Percentiles rank a stretch among this genome's conserved stretches.
These are phyloP conservation scores for Ustulina deusta DNA, from an alignment of 2,329 filamentous ascomycete species.

Conservation along the genomic window DNA sequence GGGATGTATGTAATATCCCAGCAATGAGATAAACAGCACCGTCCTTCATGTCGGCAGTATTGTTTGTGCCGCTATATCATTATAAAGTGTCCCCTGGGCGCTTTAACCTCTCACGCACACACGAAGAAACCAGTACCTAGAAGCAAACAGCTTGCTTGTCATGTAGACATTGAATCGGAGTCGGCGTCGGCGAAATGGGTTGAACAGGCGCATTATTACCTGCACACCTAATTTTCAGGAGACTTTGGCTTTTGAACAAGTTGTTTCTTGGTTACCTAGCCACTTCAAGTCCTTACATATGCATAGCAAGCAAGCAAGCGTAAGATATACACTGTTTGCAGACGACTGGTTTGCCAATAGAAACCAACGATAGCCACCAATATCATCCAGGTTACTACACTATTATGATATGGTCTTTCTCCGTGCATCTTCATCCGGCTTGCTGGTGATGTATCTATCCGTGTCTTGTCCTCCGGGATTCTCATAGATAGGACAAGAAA, in stretches of 20 bases:
- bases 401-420: neutral
- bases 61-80: neutral
- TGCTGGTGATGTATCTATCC: too few species aligned
- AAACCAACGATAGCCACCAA: neutral
- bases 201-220: neutral
- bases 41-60: neutral
- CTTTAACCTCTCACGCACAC: neutral
- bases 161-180: constrained; percentile 8
- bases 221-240: neutral
- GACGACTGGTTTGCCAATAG: constrained; percentile 7
- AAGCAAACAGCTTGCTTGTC: constrained; percentile 1
- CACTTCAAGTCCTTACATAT: neutral
- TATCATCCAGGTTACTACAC: neutral
- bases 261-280: constrained; percentile 16
- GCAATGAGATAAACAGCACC: neutral
- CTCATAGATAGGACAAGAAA: neutral
- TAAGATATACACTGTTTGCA: neutral
- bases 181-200: neutral
- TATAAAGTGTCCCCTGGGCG: neutral
- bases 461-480: too few species aligned
- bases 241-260: neutral
- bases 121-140: neutral
- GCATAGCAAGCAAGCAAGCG: constrained; percentile 1
- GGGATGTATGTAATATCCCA: neutral
- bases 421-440: neutral